Conservation (phyloP, 148 eudicot species). For the Nepenthes gracilis region DNA sequence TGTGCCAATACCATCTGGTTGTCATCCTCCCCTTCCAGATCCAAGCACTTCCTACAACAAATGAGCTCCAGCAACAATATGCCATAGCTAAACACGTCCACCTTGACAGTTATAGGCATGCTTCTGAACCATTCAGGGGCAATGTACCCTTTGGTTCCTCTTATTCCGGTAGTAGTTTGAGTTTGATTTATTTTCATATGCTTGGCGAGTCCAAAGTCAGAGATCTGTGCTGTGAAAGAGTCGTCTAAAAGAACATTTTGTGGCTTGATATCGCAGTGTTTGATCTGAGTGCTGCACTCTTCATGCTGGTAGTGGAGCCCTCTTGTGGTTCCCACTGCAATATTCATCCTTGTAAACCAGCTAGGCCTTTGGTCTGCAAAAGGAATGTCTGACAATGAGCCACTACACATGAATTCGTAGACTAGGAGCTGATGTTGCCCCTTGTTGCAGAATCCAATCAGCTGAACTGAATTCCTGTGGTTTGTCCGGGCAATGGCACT, state of each 20-base stretch:
- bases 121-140: constrained; percentile 66
- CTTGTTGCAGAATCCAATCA: constrained; percentile 37
- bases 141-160: constrained; percentile 67
- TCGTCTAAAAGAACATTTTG: constrained; percentile 47
- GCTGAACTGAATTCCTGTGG: constrained; percentile 32
- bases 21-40: constrained; percentile 3
- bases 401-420: constrained; percentile 41
- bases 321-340: constrained; percentile 24
- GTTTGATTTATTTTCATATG: constrained; percentile 35
- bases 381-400: constrained; percentile 27
- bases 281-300: constrained; percentile 45
- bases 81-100: constrained; percentile 46
- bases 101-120: constrained; percentile 31
- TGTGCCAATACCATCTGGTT: constrained; percentile 16
- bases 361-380: constrained; percentile 21
- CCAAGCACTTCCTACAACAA: constrained; percentile 16
- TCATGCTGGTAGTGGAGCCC: constrained; percentile 38
- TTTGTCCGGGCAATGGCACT: constrained; percentile 29
- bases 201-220: constrained; percentile 54
- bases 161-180: constrained; percentile 29
- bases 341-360: constrained; percentile 21
- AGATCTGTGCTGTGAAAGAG: constrained; percentile 27
- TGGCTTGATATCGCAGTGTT: constrained; percentile 65
- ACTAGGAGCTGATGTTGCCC: constrained; percentile 29
- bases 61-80: constrained; percentile 34